A percentile compares a stretch with the other conserved stretches of the same genome.
Evolutionary conservation across 2,329 filamentous ascomycete genomes (phyloP).

Genomic region (Rhinocladiella similis): DNA sequence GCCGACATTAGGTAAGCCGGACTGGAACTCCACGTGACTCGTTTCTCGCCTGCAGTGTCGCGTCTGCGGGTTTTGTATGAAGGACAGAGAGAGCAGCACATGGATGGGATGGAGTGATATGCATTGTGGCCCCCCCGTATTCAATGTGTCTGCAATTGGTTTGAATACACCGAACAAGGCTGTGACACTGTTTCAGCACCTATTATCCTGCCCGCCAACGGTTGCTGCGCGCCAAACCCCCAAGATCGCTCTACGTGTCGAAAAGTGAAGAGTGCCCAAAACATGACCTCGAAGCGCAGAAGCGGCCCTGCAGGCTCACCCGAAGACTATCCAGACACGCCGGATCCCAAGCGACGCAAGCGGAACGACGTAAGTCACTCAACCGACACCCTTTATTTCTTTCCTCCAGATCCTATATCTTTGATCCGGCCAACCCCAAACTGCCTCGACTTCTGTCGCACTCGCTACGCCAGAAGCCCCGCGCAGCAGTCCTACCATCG

Average conservation of each 20-base stretch:
- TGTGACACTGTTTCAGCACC: not conserved
- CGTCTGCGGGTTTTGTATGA: not conserved
- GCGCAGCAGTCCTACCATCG: constrained; percentile 1
- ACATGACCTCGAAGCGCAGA: constrained; percentile 56
- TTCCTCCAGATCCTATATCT: constrained; percentile 7
- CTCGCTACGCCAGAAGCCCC: constrained; percentile 1
- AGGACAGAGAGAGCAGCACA: not conserved
- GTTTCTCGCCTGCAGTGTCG: not conserved
- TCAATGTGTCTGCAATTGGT: constrained; percentile 5
- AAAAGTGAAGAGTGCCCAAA: constrained; percentile 23
- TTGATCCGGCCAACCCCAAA: constrained; percentile 15
- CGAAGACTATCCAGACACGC: constrained; percentile 48
- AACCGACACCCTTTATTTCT: constrained; percentile 7
- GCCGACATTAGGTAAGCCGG: not conserved
- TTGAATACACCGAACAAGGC: not conserved
- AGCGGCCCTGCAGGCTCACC: constrained; percentile 48
- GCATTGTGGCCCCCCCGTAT: constrained; percentile 1
- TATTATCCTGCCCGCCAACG: constrained; percentile 13
- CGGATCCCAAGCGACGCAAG: constrained; percentile 52
- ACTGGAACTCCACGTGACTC: not conserved
- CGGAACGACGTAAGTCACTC: constrained; percentile 30
- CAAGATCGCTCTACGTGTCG: constrained; percentile 16
- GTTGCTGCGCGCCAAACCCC: constrained; percentile 9
- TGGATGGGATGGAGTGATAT: not conserved
- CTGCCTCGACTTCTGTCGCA: constrained; percentile 5